A percentile compares a stretch with the other conserved stretches of the same genome.
Conservation (phyloP, 768 basidiomycete genomes). For the Mycena rebaudengoi region DNA sequence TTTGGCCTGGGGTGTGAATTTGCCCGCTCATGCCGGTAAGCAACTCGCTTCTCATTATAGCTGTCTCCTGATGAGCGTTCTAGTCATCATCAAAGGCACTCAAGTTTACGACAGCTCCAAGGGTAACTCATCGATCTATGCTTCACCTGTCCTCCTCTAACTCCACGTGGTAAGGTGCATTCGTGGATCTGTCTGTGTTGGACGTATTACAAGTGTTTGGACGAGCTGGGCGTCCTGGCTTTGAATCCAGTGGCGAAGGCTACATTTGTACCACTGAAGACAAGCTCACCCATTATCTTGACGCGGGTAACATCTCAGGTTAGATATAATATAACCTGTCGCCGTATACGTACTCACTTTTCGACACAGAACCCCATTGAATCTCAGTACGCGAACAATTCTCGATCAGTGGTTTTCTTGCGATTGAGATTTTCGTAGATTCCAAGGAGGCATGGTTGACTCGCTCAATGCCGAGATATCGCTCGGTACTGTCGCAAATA, state of each 20-base stretch:
- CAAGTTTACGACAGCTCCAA: constrained; percentile 93
- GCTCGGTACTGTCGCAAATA: constrained; percentile 91
- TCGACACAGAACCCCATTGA: constrained; percentile 88
- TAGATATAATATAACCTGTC: no score
- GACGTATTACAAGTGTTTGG: constrained; percentile 99
- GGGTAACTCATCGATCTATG: constrained; percentile 36
- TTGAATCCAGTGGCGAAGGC: constrained; percentile 94
- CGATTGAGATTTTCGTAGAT: constrained; percentile 50
- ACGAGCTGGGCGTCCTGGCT: constrained; percentile 87
- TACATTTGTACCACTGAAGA: constrained; percentile 97
- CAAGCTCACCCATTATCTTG: constrained; percentile 90
- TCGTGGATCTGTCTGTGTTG: constrained; percentile 91
- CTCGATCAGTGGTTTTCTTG: neutral
- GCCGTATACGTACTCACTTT: constrained; percentile 17
- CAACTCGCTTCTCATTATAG: constrained; percentile 18
- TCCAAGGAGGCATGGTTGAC: constrained; percentile 86
- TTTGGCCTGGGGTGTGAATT: constrained; percentile 98
- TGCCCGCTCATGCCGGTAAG: constrained; percentile 94
- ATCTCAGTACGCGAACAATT: constrained; percentile 72
- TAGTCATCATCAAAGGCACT: constrained; percentile 97
- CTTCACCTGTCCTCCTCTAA: no score
- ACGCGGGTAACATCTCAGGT: constrained; percentile 90
- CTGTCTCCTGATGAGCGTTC: constrained; percentile 13
- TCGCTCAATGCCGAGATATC: constrained; percentile 95
- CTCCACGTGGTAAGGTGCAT: constrained; percentile 71